Evolutionary conservation across 2,329 filamentous ascomycete species (phyloP), one percentile per base, ranked within the genome.

Genomic region (Fusarium sp.): DNA sequence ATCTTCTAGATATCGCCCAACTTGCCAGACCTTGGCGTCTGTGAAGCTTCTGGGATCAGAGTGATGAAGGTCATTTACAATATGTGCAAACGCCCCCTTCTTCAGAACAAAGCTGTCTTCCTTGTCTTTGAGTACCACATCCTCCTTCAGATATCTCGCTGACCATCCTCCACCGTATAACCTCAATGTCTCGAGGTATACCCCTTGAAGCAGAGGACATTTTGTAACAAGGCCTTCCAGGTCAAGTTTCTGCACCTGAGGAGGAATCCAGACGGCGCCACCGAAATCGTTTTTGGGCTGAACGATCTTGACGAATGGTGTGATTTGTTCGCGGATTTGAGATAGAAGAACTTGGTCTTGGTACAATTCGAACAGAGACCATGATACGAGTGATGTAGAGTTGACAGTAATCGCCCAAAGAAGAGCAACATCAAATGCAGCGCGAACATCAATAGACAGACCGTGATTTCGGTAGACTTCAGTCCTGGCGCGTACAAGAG

Each of bases 301-400:
- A 7, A 80, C 71, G 10, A 80, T 74, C 17, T 77, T 62, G 20
- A 84, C 72, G 42, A 75, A 80, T 1, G 80, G 80, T 13, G 77
- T 78, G 60, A 85, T 79, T 71, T 86, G 84, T 6, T 81, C 79
- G 20, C 82, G 81, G 32, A 86, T 77, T 30, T 82, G 79, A 36
- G 76, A 77, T 2, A 85, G 77, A 7, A 86, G 80, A 17, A 82
- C 79, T 1, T 79, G 75, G 28, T 85, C 83, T 15, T 81, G 79
- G 64, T 81, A 82, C 15, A 86, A 76, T 56, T 86, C 82, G 59
- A 82, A 81, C 2, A 86, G 72, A 72, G 85, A 79, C 85, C 85
- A 87, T 11, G 80, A 79, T 8, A 81, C 77, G 36, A 85, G 76
- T 3, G 80, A 78, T 38, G 83, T 81, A 5, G 83, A 79, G 62